Evolutionary conservation across 805 yeast genomes (phyloP).

Genomic region (Candida boleticola): DNA sequence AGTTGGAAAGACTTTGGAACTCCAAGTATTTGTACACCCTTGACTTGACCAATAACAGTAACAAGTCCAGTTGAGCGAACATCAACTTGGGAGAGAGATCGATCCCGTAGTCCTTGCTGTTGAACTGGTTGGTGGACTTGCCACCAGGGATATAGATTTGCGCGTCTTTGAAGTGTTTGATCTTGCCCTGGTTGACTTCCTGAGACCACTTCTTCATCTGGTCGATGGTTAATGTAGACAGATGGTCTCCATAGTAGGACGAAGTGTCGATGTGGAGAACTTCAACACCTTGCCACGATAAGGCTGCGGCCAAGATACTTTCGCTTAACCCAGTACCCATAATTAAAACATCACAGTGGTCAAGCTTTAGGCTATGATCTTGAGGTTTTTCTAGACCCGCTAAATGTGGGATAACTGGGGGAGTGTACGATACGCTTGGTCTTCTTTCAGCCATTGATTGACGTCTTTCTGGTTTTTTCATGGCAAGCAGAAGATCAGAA

Average conservation of each 20-base stretch:
- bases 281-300: slow-evolving; percentile 97
- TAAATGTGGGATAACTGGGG: slow-evolving; percentile 60
- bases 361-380: slow-evolving; percentile 61
- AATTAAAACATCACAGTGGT: slow-evolving; percentile 77
- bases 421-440: slow-evolving; percentile 41
- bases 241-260: slow-evolving; percentile 83
- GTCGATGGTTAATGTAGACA: slow-evolving; percentile 83
- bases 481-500: slow-evolving; percentile 8
- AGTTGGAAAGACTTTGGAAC: slow-evolving; percentile 81
- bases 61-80: slow-evolving; percentile 87
- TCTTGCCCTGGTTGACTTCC: slow-evolving; percentile 53
- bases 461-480: slow-evolving; percentile 37
- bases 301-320: slow-evolving; percentile 85
- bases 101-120: slow-evolving; percentile 76
- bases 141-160: slow-evolving; percentile 71
- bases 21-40: slow-evolving; percentile 90
- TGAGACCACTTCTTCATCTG: slow-evolving; percentile 83
- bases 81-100: slow-evolving; percentile 85
- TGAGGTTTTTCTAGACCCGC: slow-evolving; percentile 78
- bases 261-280: slow-evolving; percentile 88
- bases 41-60: slow-evolving; percentile 74
- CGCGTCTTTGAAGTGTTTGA: slow-evolving; percentile 62
- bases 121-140: slow-evolving; percentile 47
- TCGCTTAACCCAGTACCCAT: slow-evolving; percentile 92
- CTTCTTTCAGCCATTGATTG: slow-evolving; percentile 46